Evolutionary conservation across 768 basidiomycete species (phyloP).

Genomic region (Hydnomerulius pinastri): DNA sequence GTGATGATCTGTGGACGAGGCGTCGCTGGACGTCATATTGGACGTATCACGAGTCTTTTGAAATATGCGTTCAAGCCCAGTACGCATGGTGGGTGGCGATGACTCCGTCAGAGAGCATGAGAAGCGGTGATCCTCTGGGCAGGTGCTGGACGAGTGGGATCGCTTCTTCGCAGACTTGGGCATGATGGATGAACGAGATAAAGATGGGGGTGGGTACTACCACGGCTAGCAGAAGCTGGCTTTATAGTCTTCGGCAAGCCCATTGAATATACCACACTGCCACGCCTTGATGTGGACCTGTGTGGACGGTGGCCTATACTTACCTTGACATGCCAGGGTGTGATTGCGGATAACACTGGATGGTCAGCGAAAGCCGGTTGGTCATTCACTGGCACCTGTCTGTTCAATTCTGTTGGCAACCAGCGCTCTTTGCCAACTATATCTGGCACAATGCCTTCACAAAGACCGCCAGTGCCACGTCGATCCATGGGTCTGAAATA

Average conservation of each 20-base stretch:
- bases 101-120: not conserved
- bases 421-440: too few relatives aligned
- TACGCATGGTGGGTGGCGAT: not conserved
- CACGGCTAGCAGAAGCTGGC: not conserved
- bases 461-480: too few relatives aligned
- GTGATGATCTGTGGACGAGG: not conserved
- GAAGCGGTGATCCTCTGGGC: not conserved
- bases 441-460: too few relatives aligned
- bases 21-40: not conserved
- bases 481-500: too few relatives aligned
- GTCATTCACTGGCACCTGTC: too few relatives aligned
- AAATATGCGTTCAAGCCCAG: not conserved
- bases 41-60: not conserved
- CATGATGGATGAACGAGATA: not conserved
- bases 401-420: too few relatives aligned
- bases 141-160: not conserved
- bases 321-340: too few relatives aligned
- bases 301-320: too few relatives aligned
- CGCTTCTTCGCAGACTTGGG: not conserved
- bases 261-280: not conserved
- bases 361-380: too few relatives aligned
- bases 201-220: not conserved
- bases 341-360: too few relatives aligned
- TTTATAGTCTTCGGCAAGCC: not conserved
- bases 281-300: slow-evolving; percentile 5